phyloP scores from a whole-genome alignment of 352 stramenopile genomes.

The Phytophthora hibernalis region DNA sequence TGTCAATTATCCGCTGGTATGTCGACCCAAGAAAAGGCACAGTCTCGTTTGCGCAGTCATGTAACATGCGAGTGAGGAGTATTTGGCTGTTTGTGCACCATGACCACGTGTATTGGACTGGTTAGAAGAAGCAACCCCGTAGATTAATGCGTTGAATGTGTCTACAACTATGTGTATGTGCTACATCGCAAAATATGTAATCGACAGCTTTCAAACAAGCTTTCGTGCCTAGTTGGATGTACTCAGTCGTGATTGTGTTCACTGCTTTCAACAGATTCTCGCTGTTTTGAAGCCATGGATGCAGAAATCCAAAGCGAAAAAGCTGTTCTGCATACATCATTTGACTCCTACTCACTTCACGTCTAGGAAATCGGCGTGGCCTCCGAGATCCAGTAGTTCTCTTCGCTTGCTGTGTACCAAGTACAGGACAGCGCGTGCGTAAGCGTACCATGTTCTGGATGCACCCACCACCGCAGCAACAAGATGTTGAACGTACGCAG shows the following conservation, averaged over 20 bases:
- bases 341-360: neutral
- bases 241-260: too few species aligned
- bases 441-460: slow-evolving; percentile 26
- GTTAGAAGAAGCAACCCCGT: slow-evolving; percentile 2
- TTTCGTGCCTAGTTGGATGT: too few species aligned
- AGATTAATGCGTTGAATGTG: neutral
- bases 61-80: slow-evolving; percentile 15
- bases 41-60: slow-evolving; percentile 12
- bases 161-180: neutral
- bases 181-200: too few species aligned
- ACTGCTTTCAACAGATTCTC: too few species aligned
- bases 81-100: too few species aligned
- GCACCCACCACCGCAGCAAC: slow-evolving; percentile 34
- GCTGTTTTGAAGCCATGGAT: too few species aligned
- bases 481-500: slow-evolving; percentile 43
- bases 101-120: too few species aligned
- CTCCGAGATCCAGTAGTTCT: slow-evolving; percentile 42
- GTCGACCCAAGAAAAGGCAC: slow-evolving; percentile 18
- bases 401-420: slow-evolving; percentile 38
- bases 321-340: too few species aligned
- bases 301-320: too few species aligned
- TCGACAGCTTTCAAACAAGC: too few species aligned
- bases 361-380: slow-evolving; percentile 30
- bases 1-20: slow-evolving; percentile 26
- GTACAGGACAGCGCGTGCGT: slow-evolving; percentile 32